A percentile compares a stretch with the other conserved stretches of the same genome.
phyloP scores from a whole-genome alignment of 148 eudicot genomes.

The Gaultheria prostrata region DNA sequence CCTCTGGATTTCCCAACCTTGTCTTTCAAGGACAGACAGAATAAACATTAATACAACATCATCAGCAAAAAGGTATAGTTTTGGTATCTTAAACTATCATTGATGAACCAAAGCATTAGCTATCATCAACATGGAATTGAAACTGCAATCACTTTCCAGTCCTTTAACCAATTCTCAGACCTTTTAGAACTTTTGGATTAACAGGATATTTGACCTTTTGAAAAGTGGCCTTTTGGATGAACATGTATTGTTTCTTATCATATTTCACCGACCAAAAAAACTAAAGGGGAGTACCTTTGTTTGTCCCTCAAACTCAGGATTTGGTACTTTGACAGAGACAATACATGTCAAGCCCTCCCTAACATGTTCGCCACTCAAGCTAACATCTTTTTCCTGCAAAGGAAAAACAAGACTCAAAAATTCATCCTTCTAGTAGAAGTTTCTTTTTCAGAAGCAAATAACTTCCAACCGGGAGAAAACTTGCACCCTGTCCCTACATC shows the following conservation, averaged over 20 bases:
- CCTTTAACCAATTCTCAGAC: not conserved
- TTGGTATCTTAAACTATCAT: not conserved
- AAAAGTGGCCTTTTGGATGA: not conserved
- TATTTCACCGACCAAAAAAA: not conserved
- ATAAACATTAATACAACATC: slow-evolving; percentile 2
- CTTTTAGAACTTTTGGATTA: not conserved
- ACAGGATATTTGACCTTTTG: not conserved
- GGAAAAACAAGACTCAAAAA: not conserved
- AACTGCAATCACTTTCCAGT: slow-evolving; percentile 1
- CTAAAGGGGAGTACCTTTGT: slow-evolving; percentile 57
- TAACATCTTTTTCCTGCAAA: slow-evolving; percentile 79
- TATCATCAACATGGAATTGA: not conserved
- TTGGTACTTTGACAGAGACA: slow-evolving; percentile 86
- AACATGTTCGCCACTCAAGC: slow-evolving; percentile 90
- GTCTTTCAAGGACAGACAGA: slow-evolving; percentile 49
- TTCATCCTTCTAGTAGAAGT: not conserved
- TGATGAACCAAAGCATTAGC: not conserved
- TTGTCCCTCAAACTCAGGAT: slow-evolving; percentile 99
- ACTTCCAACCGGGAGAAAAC: not conserved
- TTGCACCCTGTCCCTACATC: not conserved
- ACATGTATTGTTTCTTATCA: no score
- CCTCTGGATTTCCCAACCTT: slow-evolving; percentile 96
- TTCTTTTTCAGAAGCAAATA: not conserved
- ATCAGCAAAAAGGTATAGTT: not conserved
- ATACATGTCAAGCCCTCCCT: slow-evolving; percentile 92